Percentiles rank a stretch among this genome's conserved stretches.
phyloP scores from a whole-genome alignment of 169 alveolate species.

The Plasmodium gaboni region DNA sequence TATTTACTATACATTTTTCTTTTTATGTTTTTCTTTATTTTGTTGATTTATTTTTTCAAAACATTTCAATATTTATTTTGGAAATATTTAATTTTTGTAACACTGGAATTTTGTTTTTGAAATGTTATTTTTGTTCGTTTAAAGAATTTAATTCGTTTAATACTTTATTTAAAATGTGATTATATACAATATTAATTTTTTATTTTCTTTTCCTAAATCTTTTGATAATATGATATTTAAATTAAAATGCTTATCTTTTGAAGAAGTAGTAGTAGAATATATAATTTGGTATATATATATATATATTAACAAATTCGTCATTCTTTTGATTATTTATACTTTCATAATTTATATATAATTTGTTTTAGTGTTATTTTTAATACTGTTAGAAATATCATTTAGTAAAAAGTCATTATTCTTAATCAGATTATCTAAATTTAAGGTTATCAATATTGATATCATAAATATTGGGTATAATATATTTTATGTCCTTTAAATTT shows the following conservation, averaged over 20 bases:
- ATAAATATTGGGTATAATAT: slow-evolving; percentile 24
- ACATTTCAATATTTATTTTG: slow-evolving; percentile 1
- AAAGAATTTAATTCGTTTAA: slow-evolving; percentile 36
- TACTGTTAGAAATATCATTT: slow-evolving; percentile 5
- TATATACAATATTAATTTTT: slow-evolving; percentile 64
- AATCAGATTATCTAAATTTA: slow-evolving; percentile 16
- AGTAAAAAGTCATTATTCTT: slow-evolving; percentile 15
- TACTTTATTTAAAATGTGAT: slow-evolving; percentile 33
- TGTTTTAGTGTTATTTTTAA: slow-evolving; percentile 10
- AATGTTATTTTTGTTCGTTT: slow-evolving; percentile 56
- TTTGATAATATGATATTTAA: slow-evolving; percentile 45
- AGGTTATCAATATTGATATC: slow-evolving; percentile 17
- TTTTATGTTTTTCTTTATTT: slow-evolving; percentile 9
- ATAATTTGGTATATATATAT: neutral
- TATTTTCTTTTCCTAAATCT: slow-evolving; percentile 46
- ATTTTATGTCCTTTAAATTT: slow-evolving; percentile 14
- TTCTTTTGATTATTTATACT: neutral
- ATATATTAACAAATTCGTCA: neutral
- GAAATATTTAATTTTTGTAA: slow-evolving; percentile 19
- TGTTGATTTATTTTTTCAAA: neutral
- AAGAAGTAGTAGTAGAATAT: neutral
- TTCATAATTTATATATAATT: slow-evolving; percentile 40
- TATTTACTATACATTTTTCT: neutral
- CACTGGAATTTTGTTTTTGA: slow-evolving; percentile 42
- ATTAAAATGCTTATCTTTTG: slow-evolving; percentile 37